These are phyloP conservation scores for Amaranthus hypochondriacus DNA, from an alignment of 148 eudicot genomes.

Conservation along the genomic window DNA sequence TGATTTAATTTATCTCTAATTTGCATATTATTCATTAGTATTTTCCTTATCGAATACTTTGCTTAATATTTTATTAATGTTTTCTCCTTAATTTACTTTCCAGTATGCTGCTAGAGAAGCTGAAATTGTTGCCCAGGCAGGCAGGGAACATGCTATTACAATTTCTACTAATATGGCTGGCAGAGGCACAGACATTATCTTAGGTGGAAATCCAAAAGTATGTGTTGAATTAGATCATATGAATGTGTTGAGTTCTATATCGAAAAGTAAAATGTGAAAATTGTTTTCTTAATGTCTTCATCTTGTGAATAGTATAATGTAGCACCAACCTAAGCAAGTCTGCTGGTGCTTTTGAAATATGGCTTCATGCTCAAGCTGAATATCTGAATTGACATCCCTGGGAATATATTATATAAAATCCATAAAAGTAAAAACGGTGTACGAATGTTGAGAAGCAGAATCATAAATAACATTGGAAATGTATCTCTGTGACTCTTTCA, in stretches of 20 bases:
- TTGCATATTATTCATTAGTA: background rate
- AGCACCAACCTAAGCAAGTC: background rate
- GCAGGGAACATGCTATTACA: slow-evolving; percentile 88
- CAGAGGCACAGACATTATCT: slow-evolving; percentile 95
- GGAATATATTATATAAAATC: too few species aligned
- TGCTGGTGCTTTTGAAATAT: background rate
- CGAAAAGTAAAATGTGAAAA: background rate
- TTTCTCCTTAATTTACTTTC: slow-evolving; percentile 15
- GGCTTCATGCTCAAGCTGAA: background rate
- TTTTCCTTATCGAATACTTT: slow-evolving; percentile 2
- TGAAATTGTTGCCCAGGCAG: slow-evolving; percentile 98
- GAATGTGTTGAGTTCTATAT: background rate
- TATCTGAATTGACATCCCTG: background rate
- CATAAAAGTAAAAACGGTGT: too few species aligned
- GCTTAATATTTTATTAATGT: slow-evolving; percentile 1
- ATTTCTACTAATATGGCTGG: slow-evolving; percentile 99
- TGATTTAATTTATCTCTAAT: background rate
- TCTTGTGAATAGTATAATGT: background rate
- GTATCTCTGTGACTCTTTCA: background rate
- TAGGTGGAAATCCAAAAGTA: slow-evolving; percentile 99
- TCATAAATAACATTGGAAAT: too few species aligned
- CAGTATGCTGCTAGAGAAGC: slow-evolving; percentile 99
- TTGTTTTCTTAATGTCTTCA: background rate
- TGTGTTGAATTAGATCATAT: background rate
- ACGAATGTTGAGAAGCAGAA: too few species aligned